phyloP scores from a whole-genome alignment of 2,329 filamentous ascomycete species.

The Lachnellula willkommii region DNA sequence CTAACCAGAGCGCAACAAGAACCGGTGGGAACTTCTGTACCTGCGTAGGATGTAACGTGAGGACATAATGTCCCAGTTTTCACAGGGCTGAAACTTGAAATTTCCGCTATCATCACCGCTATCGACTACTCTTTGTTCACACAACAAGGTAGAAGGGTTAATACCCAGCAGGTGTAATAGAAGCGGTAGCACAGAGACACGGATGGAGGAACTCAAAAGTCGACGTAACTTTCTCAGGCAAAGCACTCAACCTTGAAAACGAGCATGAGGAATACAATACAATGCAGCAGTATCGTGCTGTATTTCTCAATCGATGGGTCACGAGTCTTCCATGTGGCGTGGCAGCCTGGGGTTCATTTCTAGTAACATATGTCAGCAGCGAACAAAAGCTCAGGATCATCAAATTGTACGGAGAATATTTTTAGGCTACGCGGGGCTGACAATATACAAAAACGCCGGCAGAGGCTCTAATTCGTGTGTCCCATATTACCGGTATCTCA shows the following conservation, averaged over 20 bases:
- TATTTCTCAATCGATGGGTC: conserved; percentile 1
- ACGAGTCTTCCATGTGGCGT: conserved; percentile 6
- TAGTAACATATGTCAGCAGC: conserved; percentile 8
- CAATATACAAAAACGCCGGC: not conserved
- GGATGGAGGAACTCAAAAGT: too few relatives aligned
- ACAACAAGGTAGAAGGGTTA: not conserved
- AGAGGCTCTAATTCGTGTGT: not conserved
- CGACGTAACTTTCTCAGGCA: not conserved
- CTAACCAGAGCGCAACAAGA: not conserved
- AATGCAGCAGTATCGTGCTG: not conserved
- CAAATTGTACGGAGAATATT: not conserved
- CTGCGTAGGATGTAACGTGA: not conserved
- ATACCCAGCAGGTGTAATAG: not conserved
- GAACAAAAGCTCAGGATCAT: conserved; percentile 2
- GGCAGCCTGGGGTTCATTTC: conserved; percentile 10
- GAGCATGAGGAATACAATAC: not conserved
- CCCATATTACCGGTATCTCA: not conserved
- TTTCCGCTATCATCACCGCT: not conserved
- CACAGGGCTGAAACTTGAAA: not conserved
- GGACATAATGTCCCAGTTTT: not conserved
- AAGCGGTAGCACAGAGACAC: too few relatives aligned
- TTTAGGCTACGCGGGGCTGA: not conserved
- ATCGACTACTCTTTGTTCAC: too few relatives aligned
- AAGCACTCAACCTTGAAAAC: not conserved
- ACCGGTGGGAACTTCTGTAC: not conserved